Evolutionary conservation across 495 filamentous ascomycete genomes (phyloP).

Genomic region (Letharia columbiana): DNA sequence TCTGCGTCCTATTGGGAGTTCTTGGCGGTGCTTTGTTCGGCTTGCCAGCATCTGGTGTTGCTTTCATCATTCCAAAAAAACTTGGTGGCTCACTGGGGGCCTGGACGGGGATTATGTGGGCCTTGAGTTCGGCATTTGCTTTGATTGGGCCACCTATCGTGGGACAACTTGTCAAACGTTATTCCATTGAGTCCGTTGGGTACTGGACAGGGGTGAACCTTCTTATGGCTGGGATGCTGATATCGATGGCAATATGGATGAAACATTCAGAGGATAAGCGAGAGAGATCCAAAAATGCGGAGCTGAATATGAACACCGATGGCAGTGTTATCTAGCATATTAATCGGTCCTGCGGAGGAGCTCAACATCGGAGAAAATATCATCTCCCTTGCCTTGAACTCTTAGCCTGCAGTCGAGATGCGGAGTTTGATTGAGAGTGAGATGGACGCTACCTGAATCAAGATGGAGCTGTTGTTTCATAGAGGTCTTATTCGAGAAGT

Average conservation of each 20-base stretch:
- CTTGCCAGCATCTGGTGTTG: slow-evolving; percentile 35
- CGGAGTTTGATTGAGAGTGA: too few relatives aligned
- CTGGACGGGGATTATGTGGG: slow-evolving; percentile 42
- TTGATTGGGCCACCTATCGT: slow-evolving; percentile 36
- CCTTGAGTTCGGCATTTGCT: slow-evolving; percentile 28
- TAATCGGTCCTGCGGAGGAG: too few relatives aligned
- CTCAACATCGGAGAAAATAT: too few relatives aligned
- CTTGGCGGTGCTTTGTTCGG: slow-evolving; percentile 35
- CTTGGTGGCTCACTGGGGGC: slow-evolving; percentile 28
- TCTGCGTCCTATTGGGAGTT: slow-evolving; percentile 35
- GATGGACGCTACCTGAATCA: too few relatives aligned
- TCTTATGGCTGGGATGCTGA: not conserved
- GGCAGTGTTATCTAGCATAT: too few relatives aligned
- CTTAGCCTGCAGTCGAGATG: too few relatives aligned
- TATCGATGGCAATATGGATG: not conserved
- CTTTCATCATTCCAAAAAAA: slow-evolving; percentile 28
- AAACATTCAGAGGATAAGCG: not conserved
- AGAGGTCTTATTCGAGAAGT: too few relatives aligned
- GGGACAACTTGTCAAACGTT: slow-evolving; percentile 19
- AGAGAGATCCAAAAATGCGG: not conserved
- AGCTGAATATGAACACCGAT: too few relatives aligned
- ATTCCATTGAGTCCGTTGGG: slow-evolving; percentile 11
- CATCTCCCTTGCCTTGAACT: too few relatives aligned
- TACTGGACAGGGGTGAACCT: slow-evolving; percentile 15
- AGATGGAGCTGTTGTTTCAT: too few relatives aligned